phyloP scores from a whole-genome alignment of 2,329 filamentous ascomycete genomes.

The Drechslerella coelobrocha region DNA sequence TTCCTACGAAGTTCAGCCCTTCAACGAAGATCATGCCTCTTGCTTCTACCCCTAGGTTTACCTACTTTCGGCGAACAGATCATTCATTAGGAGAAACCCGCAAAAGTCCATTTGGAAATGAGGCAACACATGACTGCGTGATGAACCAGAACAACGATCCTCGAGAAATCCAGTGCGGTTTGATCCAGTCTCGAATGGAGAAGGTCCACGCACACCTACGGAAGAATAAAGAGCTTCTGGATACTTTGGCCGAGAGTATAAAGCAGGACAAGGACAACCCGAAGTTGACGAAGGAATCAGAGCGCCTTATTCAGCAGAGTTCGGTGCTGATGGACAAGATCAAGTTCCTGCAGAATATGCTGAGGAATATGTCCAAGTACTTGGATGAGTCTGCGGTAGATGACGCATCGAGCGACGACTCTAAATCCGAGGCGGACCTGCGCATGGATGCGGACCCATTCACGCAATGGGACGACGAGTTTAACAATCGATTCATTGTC shows the following conservation, averaged over 20 bases:
- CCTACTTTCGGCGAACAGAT: conserved; percentile 96
- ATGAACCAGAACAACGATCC: conserved; percentile 90
- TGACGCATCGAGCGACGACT: conserved; percentile 57
- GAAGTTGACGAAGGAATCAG: conserved; percentile 63
- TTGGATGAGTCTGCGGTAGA: conserved; percentile 64
- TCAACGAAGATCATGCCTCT: conserved; percentile 93
- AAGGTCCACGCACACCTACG: conserved; percentile 79
- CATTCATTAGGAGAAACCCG: conserved; percentile 78
- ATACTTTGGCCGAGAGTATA: conserved; percentile 72
- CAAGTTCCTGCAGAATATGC: conserved; percentile 66
- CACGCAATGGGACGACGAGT: conserved; percentile 87
- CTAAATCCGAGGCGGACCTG: conserved; percentile 17
- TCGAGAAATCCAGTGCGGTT: conserved; percentile 80
- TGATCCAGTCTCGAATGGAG: conserved; percentile 80
- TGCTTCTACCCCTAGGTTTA: conserved; percentile 90
- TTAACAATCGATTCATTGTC: conserved; percentile 97
- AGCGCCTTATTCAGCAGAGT: conserved; percentile 65
- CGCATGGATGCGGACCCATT: conserved; percentile 71
- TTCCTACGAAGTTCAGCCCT: conserved; percentile 86
- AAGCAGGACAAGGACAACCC: conserved; percentile 63
- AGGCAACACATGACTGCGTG: conserved; percentile 91
- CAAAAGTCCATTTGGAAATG: conserved; percentile 88
- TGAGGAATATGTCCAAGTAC: conserved; percentile 66
- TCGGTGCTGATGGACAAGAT: conserved; percentile 66
- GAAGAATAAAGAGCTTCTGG: conserved; percentile 74